phyloP scores from a whole-genome alignment of 257 asterid genomes.

The Petrea volubilis region DNA sequence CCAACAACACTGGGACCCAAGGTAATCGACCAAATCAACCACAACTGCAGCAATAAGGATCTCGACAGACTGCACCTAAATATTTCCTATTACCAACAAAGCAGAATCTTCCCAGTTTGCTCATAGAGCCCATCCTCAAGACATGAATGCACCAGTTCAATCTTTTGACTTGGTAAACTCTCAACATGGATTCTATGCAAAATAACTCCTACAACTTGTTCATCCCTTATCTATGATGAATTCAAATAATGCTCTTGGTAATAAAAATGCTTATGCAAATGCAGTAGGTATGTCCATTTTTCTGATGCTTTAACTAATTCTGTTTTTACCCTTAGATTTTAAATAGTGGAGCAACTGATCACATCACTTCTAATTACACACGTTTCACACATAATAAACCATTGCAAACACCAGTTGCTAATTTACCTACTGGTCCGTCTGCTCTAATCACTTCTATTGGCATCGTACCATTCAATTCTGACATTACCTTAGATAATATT shows the following conservation, averaged over 20 bases:
- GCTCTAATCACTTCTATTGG: background rate
- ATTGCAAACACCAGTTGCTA: background rate
- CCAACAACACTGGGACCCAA: background rate
- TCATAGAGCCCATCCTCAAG: background rate
- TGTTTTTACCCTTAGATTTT: constrained; percentile 3
- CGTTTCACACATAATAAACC: background rate
- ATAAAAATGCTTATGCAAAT: background rate
- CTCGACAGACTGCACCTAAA: background rate
- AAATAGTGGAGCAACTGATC: constrained; percentile 7
- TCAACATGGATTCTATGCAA: background rate
- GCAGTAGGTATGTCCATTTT: background rate
- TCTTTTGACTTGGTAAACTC: too few relatives aligned
- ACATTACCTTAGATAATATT: background rate
- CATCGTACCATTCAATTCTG: background rate
- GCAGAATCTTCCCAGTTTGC: background rate
- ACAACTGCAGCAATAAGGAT: background rate
- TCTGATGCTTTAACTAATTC: too few relatives aligned
- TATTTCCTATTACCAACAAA: background rate
- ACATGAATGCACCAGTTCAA: background rate
- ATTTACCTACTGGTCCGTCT: background rate
- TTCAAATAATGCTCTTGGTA: background rate
- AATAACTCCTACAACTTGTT: background rate
- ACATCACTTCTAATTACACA: constrained; percentile 1
- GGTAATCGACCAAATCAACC: too few relatives aligned
- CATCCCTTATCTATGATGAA: background rate